Conservation (phyloP, 441 rosid genomes). For the Syzygium malaccense region DNA sequence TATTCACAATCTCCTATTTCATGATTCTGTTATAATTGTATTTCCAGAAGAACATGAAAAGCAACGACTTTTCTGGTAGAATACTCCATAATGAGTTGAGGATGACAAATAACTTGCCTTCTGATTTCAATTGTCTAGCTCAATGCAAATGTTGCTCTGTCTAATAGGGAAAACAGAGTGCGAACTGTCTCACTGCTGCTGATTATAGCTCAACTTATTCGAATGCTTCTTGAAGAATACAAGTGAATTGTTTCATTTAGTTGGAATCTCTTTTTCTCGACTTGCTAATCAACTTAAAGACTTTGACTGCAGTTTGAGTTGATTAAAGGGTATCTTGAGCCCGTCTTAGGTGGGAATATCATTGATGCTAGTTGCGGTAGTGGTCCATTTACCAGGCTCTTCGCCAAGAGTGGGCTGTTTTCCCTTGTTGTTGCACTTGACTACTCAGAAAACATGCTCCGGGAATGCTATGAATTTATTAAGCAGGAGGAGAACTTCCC, state of each 20-base stretch:
- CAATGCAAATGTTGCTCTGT: neutral
- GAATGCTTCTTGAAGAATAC: neutral
- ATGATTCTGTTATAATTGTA: neutral
- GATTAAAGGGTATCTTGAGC: slow-evolving; percentile 67
- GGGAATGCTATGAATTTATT: slow-evolving; percentile 57
- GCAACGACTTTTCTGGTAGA: neutral
- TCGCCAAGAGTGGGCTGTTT: slow-evolving; percentile 65
- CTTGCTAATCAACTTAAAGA: neutral
- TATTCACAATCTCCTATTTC: neutral
- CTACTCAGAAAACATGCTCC: slow-evolving; percentile 83
- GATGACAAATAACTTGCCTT: neutral
- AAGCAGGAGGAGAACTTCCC: slow-evolving; percentile 56
- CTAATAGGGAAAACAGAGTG: neutral
- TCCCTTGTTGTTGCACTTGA: slow-evolving; percentile 74
- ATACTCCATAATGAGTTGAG: neutral
- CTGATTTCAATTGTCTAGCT: neutral
- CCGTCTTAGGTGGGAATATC: slow-evolving; percentile 72
- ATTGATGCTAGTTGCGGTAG: slow-evolving; percentile 91
- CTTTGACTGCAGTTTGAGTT: slow-evolving; percentile 55
- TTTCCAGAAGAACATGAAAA: neutral
- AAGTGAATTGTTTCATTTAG: neutral
- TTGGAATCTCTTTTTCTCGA: neutral
- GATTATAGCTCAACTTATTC: neutral
- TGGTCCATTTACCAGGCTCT: slow-evolving; percentile 71
- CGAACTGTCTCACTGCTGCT: neutral